phyloP scores from a whole-genome alignment of 257 asterid genomes.

The Eucommia ulmoides region DNA sequence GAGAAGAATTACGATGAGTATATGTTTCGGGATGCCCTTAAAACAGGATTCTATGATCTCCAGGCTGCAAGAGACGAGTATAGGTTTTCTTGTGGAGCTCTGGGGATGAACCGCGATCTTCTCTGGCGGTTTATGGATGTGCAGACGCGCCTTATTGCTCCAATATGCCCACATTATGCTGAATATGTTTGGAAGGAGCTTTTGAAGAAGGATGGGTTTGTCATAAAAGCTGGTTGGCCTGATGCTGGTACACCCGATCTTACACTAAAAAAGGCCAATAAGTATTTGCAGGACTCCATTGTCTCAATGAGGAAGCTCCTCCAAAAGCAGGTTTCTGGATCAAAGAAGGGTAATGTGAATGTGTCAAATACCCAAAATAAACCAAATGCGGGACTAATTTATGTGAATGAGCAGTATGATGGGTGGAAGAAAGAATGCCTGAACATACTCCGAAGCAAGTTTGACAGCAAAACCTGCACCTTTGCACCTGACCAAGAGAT shows the following conservation, averaged over 20 bases:
- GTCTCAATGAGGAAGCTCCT: constrained; percentile 72
- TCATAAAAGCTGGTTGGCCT: constrained; percentile 75
- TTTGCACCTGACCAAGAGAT: constrained; percentile 81
- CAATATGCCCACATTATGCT: constrained; percentile 80
- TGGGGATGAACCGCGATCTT: constrained; percentile 58
- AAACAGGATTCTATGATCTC: constrained; percentile 78
- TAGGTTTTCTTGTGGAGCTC: constrained; percentile 73
- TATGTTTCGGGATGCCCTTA: constrained; percentile 80
- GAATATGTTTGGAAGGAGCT: constrained; percentile 70
- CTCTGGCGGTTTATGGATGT: constrained; percentile 73
- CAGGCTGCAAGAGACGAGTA: constrained; percentile 91
- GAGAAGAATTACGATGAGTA: constrained; percentile 63
- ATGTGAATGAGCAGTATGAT: constrained; percentile 70
- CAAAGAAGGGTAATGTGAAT: constrained; percentile 47
- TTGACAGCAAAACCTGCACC: constrained; percentile 25
- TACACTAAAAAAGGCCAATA: constrained; percentile 63
- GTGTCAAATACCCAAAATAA: constrained; percentile 23
- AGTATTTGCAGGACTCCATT: constrained; percentile 66
- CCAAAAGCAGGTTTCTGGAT: constrained; percentile 77
- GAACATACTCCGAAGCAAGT: constrained; percentile 47
- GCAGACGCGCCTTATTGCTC: constrained; percentile 63
- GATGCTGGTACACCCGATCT: constrained; percentile 56
- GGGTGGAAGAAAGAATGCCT: constrained; percentile 84
- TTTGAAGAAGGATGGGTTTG: constrained; percentile 61
- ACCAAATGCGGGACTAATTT: constrained; percentile 52